These are phyloP conservation scores for Piper betle DNA, from an alignment of 164 flowering plant species.

Conservation along the genomic window DNA sequence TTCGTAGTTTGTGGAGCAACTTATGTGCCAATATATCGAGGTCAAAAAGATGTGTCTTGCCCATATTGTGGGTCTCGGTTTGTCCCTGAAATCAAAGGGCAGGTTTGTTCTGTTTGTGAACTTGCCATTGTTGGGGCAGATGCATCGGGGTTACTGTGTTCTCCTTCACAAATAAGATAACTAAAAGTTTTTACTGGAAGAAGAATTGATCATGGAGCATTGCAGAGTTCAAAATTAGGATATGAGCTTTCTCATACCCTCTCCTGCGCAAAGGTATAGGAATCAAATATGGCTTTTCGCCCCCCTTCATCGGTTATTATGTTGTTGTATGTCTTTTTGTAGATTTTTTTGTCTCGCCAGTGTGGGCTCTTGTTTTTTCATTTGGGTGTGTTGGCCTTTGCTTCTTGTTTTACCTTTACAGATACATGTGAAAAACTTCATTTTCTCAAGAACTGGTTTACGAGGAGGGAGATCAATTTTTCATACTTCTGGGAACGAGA, in stretches of 20 bases:
- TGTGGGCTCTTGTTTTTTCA: too few species aligned
- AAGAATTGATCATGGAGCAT: background rate
- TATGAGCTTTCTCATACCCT: background rate
- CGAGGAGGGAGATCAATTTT: background rate
- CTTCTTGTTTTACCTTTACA: background rate
- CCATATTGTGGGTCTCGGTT: conserved; percentile 61
- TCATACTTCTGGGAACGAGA: background rate
- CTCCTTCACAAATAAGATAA: conserved; percentile 64
- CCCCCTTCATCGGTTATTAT: too few species aligned
- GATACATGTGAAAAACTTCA: background rate
- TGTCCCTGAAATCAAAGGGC: conserved; percentile 55
- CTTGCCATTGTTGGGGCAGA: conserved; percentile 62
- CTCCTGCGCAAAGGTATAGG: background rate
- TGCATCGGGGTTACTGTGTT: conserved; percentile 76
- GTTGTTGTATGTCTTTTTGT: background rate
- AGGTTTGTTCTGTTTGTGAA: conserved; percentile 59
- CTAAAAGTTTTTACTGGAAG: background rate
- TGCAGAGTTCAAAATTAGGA: background rate
- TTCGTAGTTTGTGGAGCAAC: conserved; percentile 83
- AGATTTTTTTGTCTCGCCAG: too few species aligned
- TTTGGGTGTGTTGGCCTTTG: background rate
- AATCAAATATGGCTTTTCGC: too few species aligned
- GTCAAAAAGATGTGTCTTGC: conserved; percentile 65
- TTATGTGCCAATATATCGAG: conserved; percentile 62
- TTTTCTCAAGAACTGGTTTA: background rate